phyloP scores from a whole-genome alignment of 306 rosid genomes.

The Geum urbanum region DNA sequence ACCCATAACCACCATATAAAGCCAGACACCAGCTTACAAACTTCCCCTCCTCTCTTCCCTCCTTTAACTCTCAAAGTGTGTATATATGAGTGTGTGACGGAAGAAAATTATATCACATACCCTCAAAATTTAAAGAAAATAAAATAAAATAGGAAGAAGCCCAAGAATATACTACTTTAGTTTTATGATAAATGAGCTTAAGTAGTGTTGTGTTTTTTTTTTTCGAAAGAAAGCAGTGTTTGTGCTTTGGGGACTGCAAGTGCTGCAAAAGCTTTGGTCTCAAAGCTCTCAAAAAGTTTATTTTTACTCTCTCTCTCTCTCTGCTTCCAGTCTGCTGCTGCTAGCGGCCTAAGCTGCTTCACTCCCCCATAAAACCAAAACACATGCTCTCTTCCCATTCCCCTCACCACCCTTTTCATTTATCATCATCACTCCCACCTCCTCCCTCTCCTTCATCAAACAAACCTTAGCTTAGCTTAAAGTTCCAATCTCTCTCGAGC shows the following conservation, averaged over 20 bases:
- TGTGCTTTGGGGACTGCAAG: constrained; percentile 57
- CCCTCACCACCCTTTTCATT: constrained; percentile 27
- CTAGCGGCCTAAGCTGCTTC: background rate
- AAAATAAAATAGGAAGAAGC: background rate
- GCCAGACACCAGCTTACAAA: constrained; percentile 35
- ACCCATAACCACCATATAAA: constrained; percentile 30
- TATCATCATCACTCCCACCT: constrained; percentile 35
- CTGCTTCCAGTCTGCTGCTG: too few relatives aligned
- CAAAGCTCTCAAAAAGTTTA: constrained; percentile 38
- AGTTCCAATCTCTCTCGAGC: too few relatives aligned
- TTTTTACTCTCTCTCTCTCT: background rate
- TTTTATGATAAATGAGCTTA: background rate
- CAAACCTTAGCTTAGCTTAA: too few relatives aligned
- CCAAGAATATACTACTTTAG: constrained; percentile 16
- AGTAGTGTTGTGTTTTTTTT: too few relatives aligned
- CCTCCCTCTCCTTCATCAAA: too few relatives aligned
- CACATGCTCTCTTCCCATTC: constrained; percentile 59
- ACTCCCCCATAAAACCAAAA: constrained; percentile 43
- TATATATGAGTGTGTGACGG: background rate
- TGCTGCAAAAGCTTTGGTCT: constrained; percentile 31
- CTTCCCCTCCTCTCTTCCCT: too few relatives aligned
- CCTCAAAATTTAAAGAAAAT: constrained; percentile 17
- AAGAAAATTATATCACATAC: background rate
- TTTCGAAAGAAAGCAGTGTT: constrained; percentile 10
- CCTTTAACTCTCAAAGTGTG: background rate